Evolutionary conservation across 495 filamentous ascomycete species (phyloP), one percentile per base, ranked within the genome.

Genomic region (Xylaria venustula): DNA sequence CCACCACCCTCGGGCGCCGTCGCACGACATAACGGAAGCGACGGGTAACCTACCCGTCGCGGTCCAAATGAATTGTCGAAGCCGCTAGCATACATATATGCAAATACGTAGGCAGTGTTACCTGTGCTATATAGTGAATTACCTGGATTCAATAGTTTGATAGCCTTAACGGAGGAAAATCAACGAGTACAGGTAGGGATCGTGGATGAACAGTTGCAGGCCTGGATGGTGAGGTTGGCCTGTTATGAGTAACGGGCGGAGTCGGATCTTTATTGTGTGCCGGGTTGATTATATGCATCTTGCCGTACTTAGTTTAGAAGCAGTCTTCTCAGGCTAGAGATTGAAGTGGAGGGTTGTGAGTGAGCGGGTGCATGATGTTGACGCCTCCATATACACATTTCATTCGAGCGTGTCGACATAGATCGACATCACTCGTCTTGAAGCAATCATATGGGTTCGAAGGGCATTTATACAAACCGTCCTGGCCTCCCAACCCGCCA

Each of bases 21-120:
- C 47, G 25, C 47, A 60, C 57, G 45, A 23, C 32, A 58, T n/a
- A 32, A 34, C 36, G 56, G 56, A 40, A 58, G 42, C 22, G 32
- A 23, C 46, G 17, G 30, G 30, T 26, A 50, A 32, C 17, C 26
- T 20, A n/a, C 37, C 56, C 42, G 56, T 50, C 30, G 20, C 32
- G 41, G n/a, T 32, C 23, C 32, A 50, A 22, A 36, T 3, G 15
- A 12, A 5, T 11, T 15, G 11, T 17, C 50, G 36, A 59, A 42
- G 37, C 34, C 34, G n/a, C n/a, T n/a, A n/a, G n/a, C 4, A 36
- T 19, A 12, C 12, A 45, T 20, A 15, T 28, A 49, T 32, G 32
- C 22, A 17, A 37, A 59, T 23, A 28, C 23, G 15, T 7, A 22
- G 23, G 56, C 17, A 32, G 46, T 59, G 56, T 28, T 28, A 58